Percentiles rank a stretch among this genome's conserved stretches.
These are phyloP conservation scores for Diaporthe helianthi DNA, from an alignment of 2,329 filamentous ascomycete genomes.

Conservation along the genomic window DNA sequence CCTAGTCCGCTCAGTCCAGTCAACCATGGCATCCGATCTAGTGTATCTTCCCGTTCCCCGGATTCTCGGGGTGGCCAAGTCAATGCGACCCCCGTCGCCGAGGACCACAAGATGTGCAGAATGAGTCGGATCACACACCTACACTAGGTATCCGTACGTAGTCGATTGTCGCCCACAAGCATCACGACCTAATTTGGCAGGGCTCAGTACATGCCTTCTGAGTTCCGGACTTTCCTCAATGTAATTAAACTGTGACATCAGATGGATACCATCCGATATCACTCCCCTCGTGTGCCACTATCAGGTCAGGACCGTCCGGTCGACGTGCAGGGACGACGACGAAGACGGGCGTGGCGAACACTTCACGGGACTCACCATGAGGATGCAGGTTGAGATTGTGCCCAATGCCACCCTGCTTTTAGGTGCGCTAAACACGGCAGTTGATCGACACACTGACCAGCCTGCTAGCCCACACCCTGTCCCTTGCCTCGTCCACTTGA, in stretches of 20 bases:
- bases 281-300: conserved; percentile 6
- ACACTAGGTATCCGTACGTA: no score
- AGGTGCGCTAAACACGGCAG: conserved; percentile 23
- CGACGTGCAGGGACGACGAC: conserved; percentile 6
- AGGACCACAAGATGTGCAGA: conserved; percentile 18
- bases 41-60: conserved; percentile 8
- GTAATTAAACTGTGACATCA: conserved; percentile 28
- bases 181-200: not conserved
- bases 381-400: conserved; percentile 25
- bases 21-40: not conserved
- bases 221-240: conserved; percentile 17
- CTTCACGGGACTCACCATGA: conserved; percentile 8
- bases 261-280: conserved; percentile 24
- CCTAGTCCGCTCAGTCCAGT: not conserved
- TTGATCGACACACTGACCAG: conserved; percentile 25
- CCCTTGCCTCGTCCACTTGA: not conserved
- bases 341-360: not conserved
- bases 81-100: conserved; percentile 8
- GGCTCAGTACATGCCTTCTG: not conserved
- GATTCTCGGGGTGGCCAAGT: conserved; percentile 15
- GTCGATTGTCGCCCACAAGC: conserved; percentile 2
- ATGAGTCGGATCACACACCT: not conserved
- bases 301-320: not conserved
- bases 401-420: conserved; percentile 24
- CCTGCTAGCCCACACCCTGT: not conserved